phyloP scores from a whole-genome alignment of 1,139 yeast species.

The Protomyces arabidopsidicola region DNA sequence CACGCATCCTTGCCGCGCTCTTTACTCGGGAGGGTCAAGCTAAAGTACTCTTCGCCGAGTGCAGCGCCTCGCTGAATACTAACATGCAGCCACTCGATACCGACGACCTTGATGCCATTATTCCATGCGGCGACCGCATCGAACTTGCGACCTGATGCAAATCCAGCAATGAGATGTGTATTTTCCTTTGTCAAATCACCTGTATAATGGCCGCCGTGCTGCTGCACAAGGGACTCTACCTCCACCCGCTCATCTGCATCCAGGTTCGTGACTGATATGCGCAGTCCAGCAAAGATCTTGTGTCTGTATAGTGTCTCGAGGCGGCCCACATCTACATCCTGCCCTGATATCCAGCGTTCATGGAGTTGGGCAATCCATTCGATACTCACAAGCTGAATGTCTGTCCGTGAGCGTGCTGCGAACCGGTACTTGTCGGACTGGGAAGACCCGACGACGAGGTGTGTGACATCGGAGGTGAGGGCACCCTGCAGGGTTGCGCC shows the following conservation, averaged over 20 bases:
- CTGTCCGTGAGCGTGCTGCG: constrained; percentile 56
- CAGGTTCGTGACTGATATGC: constrained; percentile 54
- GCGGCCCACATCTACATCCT: constrained; percentile 40
- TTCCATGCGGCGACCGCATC: constrained; percentile 61
- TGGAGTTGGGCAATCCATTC: constrained; percentile 48
- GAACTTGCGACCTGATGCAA: constrained; percentile 56
- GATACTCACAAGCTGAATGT: constrained; percentile 54
- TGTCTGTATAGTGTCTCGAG: constrained; percentile 38
- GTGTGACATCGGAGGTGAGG: constrained; percentile 62
- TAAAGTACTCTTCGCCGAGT: constrained; percentile 27
- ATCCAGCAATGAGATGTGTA: constrained; percentile 53
- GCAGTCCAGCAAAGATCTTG: constrained; percentile 49
- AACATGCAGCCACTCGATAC: constrained; percentile 61
- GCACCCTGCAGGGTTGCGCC: constrained; percentile 63
- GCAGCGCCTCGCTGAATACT: constrained; percentile 29
- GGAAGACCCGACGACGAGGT: constrained; percentile 62
- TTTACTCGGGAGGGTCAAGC: constrained; percentile 11
- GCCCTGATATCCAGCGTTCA: constrained; percentile 54
- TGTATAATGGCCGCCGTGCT: constrained; percentile 57
- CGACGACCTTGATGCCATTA: constrained; percentile 55
- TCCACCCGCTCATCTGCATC: constrained; percentile 41
- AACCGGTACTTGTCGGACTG: constrained; percentile 65
- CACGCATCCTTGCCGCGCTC: constrained; percentile 15
- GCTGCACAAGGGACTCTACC: constrained; percentile 44
- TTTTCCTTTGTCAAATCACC: constrained; percentile 54